Percentiles rank a stretch among this genome's conserved stretches.
Evolutionary conservation across 176 grass and related monocot genomes (phyloP).

Genomic region (Phoenix roebelenii): DNA sequence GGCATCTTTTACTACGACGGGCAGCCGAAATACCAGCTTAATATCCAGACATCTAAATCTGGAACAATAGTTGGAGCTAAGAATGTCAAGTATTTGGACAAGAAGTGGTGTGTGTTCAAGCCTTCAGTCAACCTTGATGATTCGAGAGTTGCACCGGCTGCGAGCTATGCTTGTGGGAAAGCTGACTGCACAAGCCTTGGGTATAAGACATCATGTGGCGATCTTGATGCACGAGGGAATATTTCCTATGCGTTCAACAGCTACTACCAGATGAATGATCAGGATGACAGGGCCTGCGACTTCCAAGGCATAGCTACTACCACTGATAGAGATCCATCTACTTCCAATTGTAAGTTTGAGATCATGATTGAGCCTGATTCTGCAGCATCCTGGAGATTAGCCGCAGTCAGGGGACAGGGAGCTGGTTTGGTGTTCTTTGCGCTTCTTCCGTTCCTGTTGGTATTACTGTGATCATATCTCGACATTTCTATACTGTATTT

Average conservation of each 20-base stretch:
- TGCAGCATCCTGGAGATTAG: not conserved
- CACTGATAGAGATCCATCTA: constrained; percentile 46
- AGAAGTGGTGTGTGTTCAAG: constrained; percentile 69
- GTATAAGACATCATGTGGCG: constrained; percentile 58
- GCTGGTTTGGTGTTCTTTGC: constrained; percentile 10
- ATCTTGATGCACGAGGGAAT: constrained; percentile 63
- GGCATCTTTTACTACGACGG: constrained; percentile 84
- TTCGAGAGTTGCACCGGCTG: constrained; percentile 39
- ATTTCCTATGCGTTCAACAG: constrained; percentile 68
- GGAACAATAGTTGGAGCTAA: constrained; percentile 31
- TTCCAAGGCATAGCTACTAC: constrained; percentile 41
- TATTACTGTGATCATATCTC: constrained; percentile 2
- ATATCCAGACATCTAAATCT: constrained; percentile 12
- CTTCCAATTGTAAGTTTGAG: constrained; percentile 36
- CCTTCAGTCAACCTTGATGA: constrained; percentile 23
- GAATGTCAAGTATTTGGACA: constrained; percentile 36
- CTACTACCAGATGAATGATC: constrained; percentile 72
- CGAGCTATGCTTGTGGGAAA: constrained; percentile 58
- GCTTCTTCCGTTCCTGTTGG: constrained; percentile 12
- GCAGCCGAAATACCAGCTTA: constrained; percentile 57
- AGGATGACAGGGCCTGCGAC: constrained; percentile 56
- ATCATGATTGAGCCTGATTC: constrained; percentile 32
- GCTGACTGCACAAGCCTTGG: constrained; percentile 74
- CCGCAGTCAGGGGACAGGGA: not conserved
- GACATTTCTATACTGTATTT: too few species aligned